Conservation (phyloP, 2,329 filamentous ascomycete genomes). For the Akanthomyces lecanii region DNA sequence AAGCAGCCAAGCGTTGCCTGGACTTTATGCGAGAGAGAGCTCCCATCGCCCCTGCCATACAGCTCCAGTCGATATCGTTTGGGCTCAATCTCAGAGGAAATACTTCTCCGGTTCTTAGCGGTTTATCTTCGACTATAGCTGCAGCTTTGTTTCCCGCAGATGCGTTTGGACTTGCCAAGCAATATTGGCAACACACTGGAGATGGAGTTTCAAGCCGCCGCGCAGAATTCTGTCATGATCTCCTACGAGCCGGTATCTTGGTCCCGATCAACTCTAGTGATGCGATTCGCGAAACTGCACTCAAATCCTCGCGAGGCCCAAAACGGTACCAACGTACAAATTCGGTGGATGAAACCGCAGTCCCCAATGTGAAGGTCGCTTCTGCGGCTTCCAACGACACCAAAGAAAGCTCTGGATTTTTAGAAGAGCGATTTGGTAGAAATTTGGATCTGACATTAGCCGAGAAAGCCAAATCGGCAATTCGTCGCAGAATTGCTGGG, state of each 20-base stretch:
- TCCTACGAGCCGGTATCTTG: conserved; percentile 66
- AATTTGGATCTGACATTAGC: conserved; percentile 81
- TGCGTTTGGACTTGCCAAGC: conserved; percentile 71
- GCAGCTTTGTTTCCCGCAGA: conserved; percentile 68
- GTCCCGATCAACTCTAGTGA: conserved; percentile 28
- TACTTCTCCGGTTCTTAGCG: conserved; percentile 46
- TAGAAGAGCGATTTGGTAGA: conserved; percentile 91
- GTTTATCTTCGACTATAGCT: conserved; percentile 57
- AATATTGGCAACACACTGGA: conserved; percentile 96
- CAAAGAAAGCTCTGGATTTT: conserved; percentile 71
- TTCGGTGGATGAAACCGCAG: conserved; percentile 34
- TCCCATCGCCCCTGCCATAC: conserved; percentile 44
- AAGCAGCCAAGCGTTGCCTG: conserved; percentile 66
- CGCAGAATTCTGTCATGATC: conserved; percentile 79
- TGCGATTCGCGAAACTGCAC: conserved; percentile 25
- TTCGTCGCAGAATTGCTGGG: conserved; percentile 82
- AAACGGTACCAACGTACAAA: conserved; percentile 67
- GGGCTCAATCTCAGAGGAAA: conserved; percentile 54
- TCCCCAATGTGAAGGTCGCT: conserved; percentile 34
- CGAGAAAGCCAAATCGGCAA: conserved; percentile 77
- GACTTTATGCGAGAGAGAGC: conserved; percentile 65
- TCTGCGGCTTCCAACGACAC: conserved; percentile 1
- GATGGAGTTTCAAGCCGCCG: conserved; percentile 88
- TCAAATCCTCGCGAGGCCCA: conserved; percentile 62
- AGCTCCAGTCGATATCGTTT: conserved; percentile 58